These are phyloP conservation scores for Botrytis pseudocinerea DNA, from an alignment of 2,329 filamentous ascomycete species.

Conservation along the genomic window DNA sequence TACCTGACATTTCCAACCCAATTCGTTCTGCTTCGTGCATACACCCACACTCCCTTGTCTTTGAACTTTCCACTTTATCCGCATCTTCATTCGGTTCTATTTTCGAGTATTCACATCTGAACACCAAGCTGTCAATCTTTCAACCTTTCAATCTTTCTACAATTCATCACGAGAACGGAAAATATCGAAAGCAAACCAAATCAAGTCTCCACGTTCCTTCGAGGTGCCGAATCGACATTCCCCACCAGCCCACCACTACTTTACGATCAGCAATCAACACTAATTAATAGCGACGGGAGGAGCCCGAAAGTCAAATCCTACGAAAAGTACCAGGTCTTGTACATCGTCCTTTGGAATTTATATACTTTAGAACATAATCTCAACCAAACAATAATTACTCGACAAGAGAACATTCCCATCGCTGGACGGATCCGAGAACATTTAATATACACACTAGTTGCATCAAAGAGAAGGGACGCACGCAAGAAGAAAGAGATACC, in stretches of 20 bases:
- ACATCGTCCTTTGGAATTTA: background rate
- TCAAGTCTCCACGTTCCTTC: slow-evolving; percentile 18
- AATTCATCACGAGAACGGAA: slow-evolving; percentile 22
- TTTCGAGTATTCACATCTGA: background rate
- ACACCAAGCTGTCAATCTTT: slow-evolving; percentile 15
- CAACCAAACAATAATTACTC: background rate
- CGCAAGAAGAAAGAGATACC: slow-evolving; percentile 9
- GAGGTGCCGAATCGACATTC: background rate
- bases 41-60: slow-evolving; percentile 22
- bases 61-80: background rate
- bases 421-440: slow-evolving; percentile 20
- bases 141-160: slow-evolving; percentile 2
- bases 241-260: slow-evolving; percentile 8
- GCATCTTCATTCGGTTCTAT: background rate
- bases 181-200: background rate
- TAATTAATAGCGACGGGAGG: slow-evolving; percentile 23
- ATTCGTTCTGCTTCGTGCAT: slow-evolving; percentile 19
- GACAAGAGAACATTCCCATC: slow-evolving; percentile 18
- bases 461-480: slow-evolving; percentile 10
- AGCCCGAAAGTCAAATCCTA: slow-evolving; percentile 5
- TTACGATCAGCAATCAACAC: slow-evolving; percentile 14
- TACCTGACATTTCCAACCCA: slow-evolving; percentile 19
- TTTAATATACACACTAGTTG: slow-evolving; percentile 18
- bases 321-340: background rate
- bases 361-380: slow-evolving; percentile 20